These are phyloP conservation scores for Begonia loranthoides DNA, from an alignment of 306 rosid genomes.

Conservation along the genomic window DNA sequence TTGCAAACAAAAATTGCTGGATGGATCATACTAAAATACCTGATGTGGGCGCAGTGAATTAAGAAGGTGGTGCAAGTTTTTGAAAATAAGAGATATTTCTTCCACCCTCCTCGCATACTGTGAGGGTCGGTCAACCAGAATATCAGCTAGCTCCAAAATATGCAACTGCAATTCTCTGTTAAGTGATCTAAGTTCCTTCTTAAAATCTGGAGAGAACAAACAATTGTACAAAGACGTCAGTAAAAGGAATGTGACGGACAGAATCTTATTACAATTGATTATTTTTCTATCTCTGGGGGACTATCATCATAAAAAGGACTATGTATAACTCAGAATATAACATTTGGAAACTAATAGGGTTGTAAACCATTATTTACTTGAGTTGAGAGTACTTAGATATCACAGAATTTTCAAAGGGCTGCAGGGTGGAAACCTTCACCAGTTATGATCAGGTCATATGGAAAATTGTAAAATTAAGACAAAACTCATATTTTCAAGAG, in stretches of 20 bases:
- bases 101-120: conserved; percentile 95
- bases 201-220: conserved; percentile 36
- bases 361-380: too few species aligned
- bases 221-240: not conserved
- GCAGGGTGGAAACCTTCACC: too few species aligned
- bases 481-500: too few species aligned
- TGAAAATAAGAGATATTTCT: conserved; percentile 81
- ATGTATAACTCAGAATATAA: too few species aligned
- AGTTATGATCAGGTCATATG: too few species aligned
- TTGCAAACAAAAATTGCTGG: too few species aligned
- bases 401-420: too few species aligned
- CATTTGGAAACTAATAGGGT: too few species aligned
- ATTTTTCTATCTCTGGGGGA: not conserved
- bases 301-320: too few species aligned
- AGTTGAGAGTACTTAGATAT: too few species aligned
- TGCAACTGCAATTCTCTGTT: conserved; percentile 78
- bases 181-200: conserved; percentile 81
- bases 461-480: too few species aligned
- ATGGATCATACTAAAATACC: conserved; percentile 12
- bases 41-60: conserved; percentile 90
- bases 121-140: conserved; percentile 86
- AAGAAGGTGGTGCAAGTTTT: conserved; percentile 86
- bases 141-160: conserved; percentile 87
- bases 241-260: not conserved
- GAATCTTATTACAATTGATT: not conserved